These are phyloP conservation scores for Xylariomycetidae sp. DNA, from an alignment of 2,329 filamentous ascomycete species.

Conservation along the genomic window DNA sequence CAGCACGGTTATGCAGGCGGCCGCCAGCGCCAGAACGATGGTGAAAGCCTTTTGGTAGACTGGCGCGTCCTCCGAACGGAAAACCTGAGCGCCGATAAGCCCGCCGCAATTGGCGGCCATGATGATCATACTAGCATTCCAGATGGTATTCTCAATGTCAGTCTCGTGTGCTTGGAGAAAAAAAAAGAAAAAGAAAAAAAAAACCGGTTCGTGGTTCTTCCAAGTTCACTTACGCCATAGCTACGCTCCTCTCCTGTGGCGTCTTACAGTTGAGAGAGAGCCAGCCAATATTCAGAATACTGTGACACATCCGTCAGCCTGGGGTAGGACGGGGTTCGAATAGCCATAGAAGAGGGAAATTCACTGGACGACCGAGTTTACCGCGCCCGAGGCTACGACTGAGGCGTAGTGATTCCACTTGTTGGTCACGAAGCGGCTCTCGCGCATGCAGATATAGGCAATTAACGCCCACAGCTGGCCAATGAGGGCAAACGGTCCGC, in stretches of 20 bases:
- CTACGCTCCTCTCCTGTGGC: slow-evolving; percentile 23
- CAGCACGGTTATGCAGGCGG: slow-evolving; percentile 12
- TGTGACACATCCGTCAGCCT: no score
- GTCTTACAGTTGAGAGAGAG: slow-evolving; percentile 22
- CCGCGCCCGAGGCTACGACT: slow-evolving; percentile 18
- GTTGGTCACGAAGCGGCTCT: no score
- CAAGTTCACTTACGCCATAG: slow-evolving; percentile 28
- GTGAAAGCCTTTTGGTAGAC: slow-evolving; percentile 21
- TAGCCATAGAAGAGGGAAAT: no score
- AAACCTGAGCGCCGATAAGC: slow-evolving; percentile 22
- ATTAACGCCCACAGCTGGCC: slow-evolving; percentile 33
- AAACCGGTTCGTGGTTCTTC: no score
- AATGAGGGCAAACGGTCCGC: slow-evolving; percentile 31
- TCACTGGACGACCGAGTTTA: slow-evolving; percentile 31
- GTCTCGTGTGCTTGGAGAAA: background rate
- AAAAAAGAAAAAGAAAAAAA: background rate
- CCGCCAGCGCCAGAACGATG: slow-evolving; percentile 17
- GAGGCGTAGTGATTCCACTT: no score
- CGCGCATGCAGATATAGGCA: slow-evolving; percentile 30
- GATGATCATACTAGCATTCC: slow-evolving; percentile 25
- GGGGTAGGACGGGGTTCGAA: no score
- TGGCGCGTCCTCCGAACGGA: slow-evolving; percentile 23
- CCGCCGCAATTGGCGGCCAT: slow-evolving; percentile 23
- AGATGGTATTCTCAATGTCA: no score
- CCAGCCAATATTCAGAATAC: slow-evolving; percentile 23